phyloP scores from a whole-genome alignment of 306 rosid species.

The Gillenia trifoliata region DNA sequence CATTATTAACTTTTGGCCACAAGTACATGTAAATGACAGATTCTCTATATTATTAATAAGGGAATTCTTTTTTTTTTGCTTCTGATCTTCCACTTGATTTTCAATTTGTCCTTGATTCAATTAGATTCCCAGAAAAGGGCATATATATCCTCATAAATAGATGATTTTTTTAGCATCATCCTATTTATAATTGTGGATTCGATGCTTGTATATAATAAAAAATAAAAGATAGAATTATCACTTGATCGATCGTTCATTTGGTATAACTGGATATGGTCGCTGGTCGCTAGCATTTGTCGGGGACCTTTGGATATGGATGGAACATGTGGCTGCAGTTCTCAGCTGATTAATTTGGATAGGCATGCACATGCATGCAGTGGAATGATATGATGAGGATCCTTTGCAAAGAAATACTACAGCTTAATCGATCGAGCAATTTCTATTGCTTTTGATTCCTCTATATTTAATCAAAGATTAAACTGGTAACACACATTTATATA shows the following conservation, averaged over 20 bases:
- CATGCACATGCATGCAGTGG: background rate
- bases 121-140: background rate
- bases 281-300: background rate
- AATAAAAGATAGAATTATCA: background rate
- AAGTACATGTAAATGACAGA: background rate
- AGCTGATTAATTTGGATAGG: background rate
- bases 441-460: background rate
- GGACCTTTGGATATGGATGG: background rate
- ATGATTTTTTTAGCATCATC: too few species aligned
- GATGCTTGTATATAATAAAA: background rate
- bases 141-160: background rate
- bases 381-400: background rate
- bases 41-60: background rate
- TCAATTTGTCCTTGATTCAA: background rate
- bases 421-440: background rate
- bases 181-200: background rate
- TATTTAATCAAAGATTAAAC: background rate
- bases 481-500: background rate
- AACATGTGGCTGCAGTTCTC: background rate
- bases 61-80: background rate
- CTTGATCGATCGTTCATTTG: background rate
- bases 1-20: background rate
- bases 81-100: background rate
- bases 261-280: background rate
- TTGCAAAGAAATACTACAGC: background rate